A percentile compares a stretch with the other conserved stretches of the same genome.
These are phyloP conservation scores for Rhizophora apiculata DNA, from an alignment of 345 rosid genomes.

Conservation along the genomic window DNA sequence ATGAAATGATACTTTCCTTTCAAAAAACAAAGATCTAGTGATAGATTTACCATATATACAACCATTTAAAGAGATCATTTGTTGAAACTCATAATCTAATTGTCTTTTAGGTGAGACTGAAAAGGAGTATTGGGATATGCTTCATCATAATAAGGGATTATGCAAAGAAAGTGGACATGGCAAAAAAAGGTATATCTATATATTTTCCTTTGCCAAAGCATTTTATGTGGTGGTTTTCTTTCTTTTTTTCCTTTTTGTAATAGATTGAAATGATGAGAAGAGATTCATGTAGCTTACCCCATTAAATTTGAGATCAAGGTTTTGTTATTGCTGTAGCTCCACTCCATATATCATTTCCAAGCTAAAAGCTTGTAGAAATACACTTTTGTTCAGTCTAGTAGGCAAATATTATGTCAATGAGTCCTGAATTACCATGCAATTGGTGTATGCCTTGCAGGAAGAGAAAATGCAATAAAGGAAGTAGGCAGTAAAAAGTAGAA, in stretches of 20 bases:
- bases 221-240: background rate
- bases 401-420: background rate
- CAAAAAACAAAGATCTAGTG: too few relatives aligned
- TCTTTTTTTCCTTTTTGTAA: background rate
- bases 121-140: background rate
- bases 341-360: background rate
- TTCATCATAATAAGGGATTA: background rate
- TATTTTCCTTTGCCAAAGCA: too few relatives aligned
- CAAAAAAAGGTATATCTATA: constrained; percentile 6
- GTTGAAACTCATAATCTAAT: background rate
- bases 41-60: background rate
- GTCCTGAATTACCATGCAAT: background rate
- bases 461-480: background rate
- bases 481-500: background rate
- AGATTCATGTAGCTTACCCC: too few relatives aligned
- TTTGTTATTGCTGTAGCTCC: background rate
- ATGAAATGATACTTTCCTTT: too few relatives aligned
- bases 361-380: background rate
- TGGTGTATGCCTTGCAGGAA: constrained; percentile 2
- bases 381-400: background rate
- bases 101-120: background rate
- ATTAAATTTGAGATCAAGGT: background rate
- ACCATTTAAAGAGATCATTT: background rate
- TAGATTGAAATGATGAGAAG: too few relatives aligned
- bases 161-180: background rate